Base-by-base conservation (phyloP, 768 basidiomycete species). In the Boletus rufocinnamomeus region DNA sequence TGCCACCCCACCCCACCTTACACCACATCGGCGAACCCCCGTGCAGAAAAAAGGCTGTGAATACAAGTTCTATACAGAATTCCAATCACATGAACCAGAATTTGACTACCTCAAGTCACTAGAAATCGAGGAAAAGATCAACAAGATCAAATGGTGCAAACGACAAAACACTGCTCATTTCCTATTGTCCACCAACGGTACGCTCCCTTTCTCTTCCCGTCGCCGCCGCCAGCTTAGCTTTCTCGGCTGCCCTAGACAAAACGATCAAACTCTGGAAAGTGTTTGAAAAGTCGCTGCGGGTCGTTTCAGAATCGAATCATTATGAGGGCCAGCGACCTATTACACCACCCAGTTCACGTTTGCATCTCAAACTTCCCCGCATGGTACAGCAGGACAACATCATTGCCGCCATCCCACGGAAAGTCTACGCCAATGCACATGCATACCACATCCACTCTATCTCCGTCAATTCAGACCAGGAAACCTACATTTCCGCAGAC, bases 41-140 rank as follows among this genome's bases (percentile, higher is more conserved):
- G 3, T 54, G 62, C 71, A 97, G 94, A 98, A 99, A 91, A 98
- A 97, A 75, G 94, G 95, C 63, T 99, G 97, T 80, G 97, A 99
- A 79, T 99, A 99, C 86, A 98, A 98, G 76, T 99, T 99, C 77
- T 98, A 98, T 76, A 99, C 97, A 52, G 97, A 99, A 77, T 97
- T 98, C 74, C 97, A 99, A 82, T 95, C 93, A 47, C 97, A 99
- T 74, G 97, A 99, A 75, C 97, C 97, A 55, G 97, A 99, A 75
- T 99, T 99, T 75, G 97, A 99, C 80, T 99, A 99, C 76, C 87
- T 99, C 71, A 99, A 99, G 82, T 97, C 94, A 25, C 82, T 99
- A 66, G 97, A 99, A 83, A 99, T 99, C 76, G 97, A 99, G 78
- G 97, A 99, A 84, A 99, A 99, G 89, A 99, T 99, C 82, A 99